A percentile compares a stretch with the other conserved stretches of the same genome.
These are phyloP conservation scores for Keqinozyma sinolaborantium DNA, from an alignment of 1,139 yeast genomes.

Conservation along the genomic window DNA sequence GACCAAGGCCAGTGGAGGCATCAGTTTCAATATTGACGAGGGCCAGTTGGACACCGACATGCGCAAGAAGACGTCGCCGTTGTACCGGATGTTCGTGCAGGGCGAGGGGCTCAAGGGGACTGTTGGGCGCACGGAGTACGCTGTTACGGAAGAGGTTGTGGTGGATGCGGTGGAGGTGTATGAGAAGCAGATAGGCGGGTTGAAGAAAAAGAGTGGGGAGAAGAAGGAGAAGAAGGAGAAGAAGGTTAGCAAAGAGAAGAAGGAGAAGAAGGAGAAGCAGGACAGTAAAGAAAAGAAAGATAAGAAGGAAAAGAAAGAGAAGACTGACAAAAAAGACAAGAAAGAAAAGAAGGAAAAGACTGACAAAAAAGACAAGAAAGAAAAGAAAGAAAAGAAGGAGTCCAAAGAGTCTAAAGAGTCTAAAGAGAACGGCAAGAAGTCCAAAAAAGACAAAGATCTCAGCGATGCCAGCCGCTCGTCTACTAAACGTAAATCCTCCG, in stretches of 20 bases:
- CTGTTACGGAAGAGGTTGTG: constrained; percentile 14
- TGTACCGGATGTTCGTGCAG: constrained; percentile 73
- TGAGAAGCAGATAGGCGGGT: constrained; percentile 16
- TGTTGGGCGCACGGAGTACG: constrained; percentile 37
- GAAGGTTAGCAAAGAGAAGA: constrained; percentile 14
- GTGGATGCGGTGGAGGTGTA: constrained; percentile 15
- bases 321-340: constrained; percentile 11
- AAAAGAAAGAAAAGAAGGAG: constrained; percentile 9
- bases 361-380: constrained; percentile 9
- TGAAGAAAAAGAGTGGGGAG: constrained; percentile 16
- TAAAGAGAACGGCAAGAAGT: constrained; percentile 4
- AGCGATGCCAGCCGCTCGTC: constrained; percentile 6
- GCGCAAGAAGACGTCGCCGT: constrained; percentile 52
- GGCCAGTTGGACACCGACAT: constrained; percentile 34
- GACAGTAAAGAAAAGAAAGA: constrained; percentile 13
- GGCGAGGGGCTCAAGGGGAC: constrained; percentile 88
- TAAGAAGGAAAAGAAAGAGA: constrained; percentile 11
- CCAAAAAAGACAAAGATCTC: constrained; percentile 7
- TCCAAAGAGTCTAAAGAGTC: constrained; percentile 7
- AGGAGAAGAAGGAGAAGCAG: constrained; percentile 13
- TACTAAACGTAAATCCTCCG: constrained; percentile 1
- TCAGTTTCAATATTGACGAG: constrained; percentile 42
- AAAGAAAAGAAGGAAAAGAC: constrained; percentile 8
- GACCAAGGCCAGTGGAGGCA: constrained; percentile 19
- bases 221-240: constrained; percentile 16